Base-by-base conservation (phyloP, 2,329 filamentous ascomycete genomes). In the Blastomyces parvus region DNA sequence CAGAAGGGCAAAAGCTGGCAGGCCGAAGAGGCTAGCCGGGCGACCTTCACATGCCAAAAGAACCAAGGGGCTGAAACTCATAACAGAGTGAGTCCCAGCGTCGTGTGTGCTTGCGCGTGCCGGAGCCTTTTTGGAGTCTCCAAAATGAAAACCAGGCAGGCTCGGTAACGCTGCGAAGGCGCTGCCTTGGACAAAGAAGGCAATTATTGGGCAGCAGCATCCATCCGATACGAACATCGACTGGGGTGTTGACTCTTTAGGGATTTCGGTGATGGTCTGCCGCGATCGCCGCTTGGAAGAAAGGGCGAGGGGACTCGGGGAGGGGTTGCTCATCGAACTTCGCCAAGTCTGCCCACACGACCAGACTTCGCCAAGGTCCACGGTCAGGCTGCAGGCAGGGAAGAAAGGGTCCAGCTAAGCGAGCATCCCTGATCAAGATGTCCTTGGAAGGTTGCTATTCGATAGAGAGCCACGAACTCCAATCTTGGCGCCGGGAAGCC, bases 401-500 rank as follows among this genome's bases (percentile, higher is more conserved):
- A 17, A 2, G 30, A 56, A n/a, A 36, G 53, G 30, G 30, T 38
- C 53, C 30, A 56, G 53, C 53, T 56, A 56, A 56, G 30, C 53
- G 53, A 56, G 36, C n/a, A 2, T n/a, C 19, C 30, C 22, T 22
- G 19, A 6, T 14, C 2, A 7, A 2, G 53, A 55, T 56, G 53
- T 38, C 33, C n/a, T n/a, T 22, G 30, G 33, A 6, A 19, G 25
- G 48, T 14, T 56, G 33, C n/a, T 38, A 56, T 38, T 56, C 27
- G 53, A n/a, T 22, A 30, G 25, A 22, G 7, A 38, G 53, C 30
- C 19, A 36, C 8, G 53, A 56, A 56, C 17, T 22, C 30, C 53
- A 56, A 22, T n/a, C 53, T 56, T 56, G 53, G 53, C 53, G 30
- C n/a, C 53, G 53, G 30, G 53, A 56, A 38, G 17, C 53, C 27